These are phyloP conservation scores for Penicillium sp. DNA, from an alignment of 2,329 filamentous ascomycete species.

Conservation along the genomic window DNA sequence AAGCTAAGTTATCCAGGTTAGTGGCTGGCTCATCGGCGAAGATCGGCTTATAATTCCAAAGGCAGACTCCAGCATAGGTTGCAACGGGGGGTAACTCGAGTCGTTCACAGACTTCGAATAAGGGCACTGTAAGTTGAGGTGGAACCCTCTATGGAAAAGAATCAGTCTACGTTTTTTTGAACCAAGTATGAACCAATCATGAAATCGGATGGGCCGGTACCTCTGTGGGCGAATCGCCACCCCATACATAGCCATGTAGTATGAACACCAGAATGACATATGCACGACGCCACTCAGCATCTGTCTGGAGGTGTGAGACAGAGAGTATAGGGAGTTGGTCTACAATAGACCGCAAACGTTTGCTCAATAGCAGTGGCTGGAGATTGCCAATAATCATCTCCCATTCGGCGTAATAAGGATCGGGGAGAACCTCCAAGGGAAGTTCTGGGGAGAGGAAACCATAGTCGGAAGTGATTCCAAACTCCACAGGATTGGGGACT, in stretches of 20 bases:
- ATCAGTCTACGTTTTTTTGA: background rate
- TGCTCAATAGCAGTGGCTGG: constrained; percentile 80
- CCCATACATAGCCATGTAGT: constrained; percentile 86
- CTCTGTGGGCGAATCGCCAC: constrained; percentile 69
- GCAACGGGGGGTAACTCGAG: constrained; percentile 89
- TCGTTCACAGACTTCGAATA: constrained; percentile 70
- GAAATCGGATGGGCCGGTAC: constrained; percentile 45
- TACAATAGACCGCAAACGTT: constrained; percentile 74
- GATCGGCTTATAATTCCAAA: constrained; percentile 97
- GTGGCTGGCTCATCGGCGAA: constrained; percentile 80
- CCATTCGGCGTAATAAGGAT: constrained; percentile 94
- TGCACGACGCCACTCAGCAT: constrained; percentile 86
- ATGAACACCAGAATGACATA: constrained; percentile 77
- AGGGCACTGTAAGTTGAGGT: constrained; percentile 75
- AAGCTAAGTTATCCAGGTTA: constrained; percentile 81
- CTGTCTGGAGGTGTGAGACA: constrained; percentile 74
- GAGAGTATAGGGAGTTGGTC: constrained; percentile 80
- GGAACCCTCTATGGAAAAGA: constrained; percentile 58
- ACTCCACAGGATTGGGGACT: constrained; percentile 62
- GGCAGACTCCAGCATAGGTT: constrained; percentile 83
- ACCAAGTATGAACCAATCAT: background rate
- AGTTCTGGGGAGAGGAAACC: constrained; percentile 84
- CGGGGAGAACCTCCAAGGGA: constrained; percentile 75
- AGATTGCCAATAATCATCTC: constrained; percentile 82
- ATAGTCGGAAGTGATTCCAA: constrained; percentile 62